These are phyloP conservation scores for Sporobolomyces roseus DNA, from an alignment of 768 basidiomycete genomes.

Conservation along the genomic window DNA sequence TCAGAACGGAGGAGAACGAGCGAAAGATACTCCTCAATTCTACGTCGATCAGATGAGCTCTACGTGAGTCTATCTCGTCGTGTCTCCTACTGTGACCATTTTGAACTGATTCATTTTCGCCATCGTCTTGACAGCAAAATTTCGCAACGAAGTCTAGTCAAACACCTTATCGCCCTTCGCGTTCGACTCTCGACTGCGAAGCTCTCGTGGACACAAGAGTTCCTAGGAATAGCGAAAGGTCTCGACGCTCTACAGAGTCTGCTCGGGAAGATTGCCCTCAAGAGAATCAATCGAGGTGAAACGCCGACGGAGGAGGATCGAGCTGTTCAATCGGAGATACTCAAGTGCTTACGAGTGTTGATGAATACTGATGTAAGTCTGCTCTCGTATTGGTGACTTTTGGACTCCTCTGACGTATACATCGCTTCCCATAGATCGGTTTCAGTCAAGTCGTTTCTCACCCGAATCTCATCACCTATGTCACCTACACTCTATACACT, in stretches of 20 bases:
- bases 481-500: constrained; percentile 64
- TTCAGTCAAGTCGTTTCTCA: constrained; percentile 65
- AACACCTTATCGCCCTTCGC: constrained; percentile 74
- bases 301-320: constrained; percentile 63
- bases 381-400: too few relatives aligned
- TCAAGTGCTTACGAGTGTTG: constrained; percentile 74
- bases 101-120: not conserved
- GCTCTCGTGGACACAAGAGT: constrained; percentile 71
- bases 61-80: constrained; percentile 44
- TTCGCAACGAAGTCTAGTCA: constrained; percentile 62
- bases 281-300: constrained; percentile 58
- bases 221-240: constrained; percentile 65
- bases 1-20: not conserved
- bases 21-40: constrained; percentile 53
- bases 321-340: constrained; percentile 64
- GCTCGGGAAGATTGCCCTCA: constrained; percentile 63
- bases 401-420: not conserved
- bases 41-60: constrained; percentile 63
- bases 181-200: constrained; percentile 81
- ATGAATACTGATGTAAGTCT: constrained; percentile 74
- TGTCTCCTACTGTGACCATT: not conserved
- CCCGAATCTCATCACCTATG: constrained; percentile 64
- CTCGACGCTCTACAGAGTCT: constrained; percentile 61
- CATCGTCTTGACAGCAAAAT: constrained; percentile 49
- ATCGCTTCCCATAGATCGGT: constrained; percentile 57